Base-by-base conservation (phyloP, 257 asterid species). In the Solanum raphanifolium region DNA sequence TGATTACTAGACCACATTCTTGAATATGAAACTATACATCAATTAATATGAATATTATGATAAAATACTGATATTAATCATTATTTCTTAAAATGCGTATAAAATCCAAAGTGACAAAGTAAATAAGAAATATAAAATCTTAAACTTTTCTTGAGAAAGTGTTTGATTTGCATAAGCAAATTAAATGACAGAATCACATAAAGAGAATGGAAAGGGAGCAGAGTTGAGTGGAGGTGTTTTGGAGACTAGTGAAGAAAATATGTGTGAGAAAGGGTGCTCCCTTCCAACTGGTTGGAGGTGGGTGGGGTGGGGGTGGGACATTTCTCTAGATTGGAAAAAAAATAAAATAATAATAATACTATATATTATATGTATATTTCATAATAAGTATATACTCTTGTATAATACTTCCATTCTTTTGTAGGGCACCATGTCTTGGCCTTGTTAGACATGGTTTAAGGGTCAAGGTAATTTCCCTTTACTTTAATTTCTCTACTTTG, bases 401-500 rank as follows among this genome's bases (percentile, higher is more conserved):
- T 20, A 15, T 9, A 29, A 16, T 27, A 81, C 36, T 82, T 15
- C 69, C 85, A 48, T 82, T 29, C 68, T 48, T 82, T 29, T 3
- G 43, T 82, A 94, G 98, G 92, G 68, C 88, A 87, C 25, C 18
- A 36, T 94, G 98, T 91, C 88, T 91, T 87, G 95, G 94, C 92
- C 32, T 87, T 88, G 88, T 68, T 86, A 88, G 95, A 94, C 96
- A 93, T 4, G 83, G 87, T 71, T n/a, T 85, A 23, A 58, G 79
- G 74, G 58, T 86, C 82, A 31, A 23, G 58, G 27, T 43, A 3
- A 41, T 4, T 78, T 41, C 36, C 25, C 35, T 13, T 13, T 39
- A 13, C 20, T 39, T 36, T 38, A 35, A 10, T 69, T 32, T 71
- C 41, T 31, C 78, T 72, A 76, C 7, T 39, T 35, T 72, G 5